Base-by-base conservation (phyloP, 108 stramenopile genomes). In the Tribonema minus region DNA sequence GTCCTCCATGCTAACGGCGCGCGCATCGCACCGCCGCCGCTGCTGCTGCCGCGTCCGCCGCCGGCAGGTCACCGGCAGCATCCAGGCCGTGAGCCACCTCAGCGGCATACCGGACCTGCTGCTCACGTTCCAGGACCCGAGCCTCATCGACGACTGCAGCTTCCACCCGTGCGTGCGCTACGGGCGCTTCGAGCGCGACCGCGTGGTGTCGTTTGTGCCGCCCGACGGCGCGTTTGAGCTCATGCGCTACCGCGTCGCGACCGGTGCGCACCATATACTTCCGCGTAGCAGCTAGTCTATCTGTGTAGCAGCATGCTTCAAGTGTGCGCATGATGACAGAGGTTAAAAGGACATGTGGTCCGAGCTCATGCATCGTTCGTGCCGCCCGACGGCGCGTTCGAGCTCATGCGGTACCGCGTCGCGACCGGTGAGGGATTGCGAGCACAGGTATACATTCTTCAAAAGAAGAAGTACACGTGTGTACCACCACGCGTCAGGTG, bases 91-190 rank as follows among this genome's bases (percentile, higher is more conserved):
- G 58, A 93, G 89, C 30, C 87, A 92, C 63, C 86, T 99, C 46
- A 91, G 90, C 61, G 98, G 98, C 37, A 87, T 98, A 32, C 98
- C 98, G 6, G 98, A 99, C 86, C 83, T 99, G 38, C 65, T 93
- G 28, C 68, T 99, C 29, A 91, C 89, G 2, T 96, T 97, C 70
- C 68, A 68, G 31, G 76, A 78, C 38, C 76, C 76, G 9, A 75
- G 71, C 28, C 71, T 97, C 23, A 94, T 97, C 80, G 95, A 94
- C 75, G 96, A 97, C 87, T 96, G 95, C 70, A 88, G 88, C 62
- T 95, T 99, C 82, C 98, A 99, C 88, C 98, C 98, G 27, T 99
- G 98, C 85, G 96, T 99, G 64, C 85, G 98, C 64, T 95, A 96
- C 82, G 82, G 87, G 7, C 86, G 94, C 25, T 99, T 87, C 82